phyloP scores from a whole-genome alignment of 2,329 filamentous ascomycete species.

The Aquanectria penicillioides region DNA sequence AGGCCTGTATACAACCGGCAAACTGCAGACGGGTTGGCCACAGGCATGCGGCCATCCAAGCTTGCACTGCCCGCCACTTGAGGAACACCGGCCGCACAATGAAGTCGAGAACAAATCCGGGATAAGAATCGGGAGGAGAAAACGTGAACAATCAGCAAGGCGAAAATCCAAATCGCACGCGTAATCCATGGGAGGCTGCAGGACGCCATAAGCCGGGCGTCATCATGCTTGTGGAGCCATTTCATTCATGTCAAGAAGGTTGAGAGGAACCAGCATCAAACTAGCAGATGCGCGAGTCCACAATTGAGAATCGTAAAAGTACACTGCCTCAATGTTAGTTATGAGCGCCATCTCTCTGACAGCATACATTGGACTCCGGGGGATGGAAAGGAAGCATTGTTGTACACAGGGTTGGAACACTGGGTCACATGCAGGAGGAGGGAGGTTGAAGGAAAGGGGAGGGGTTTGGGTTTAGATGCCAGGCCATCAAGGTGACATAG shows the following conservation, averaged over 20 bases:
- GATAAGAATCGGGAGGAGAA: neutral
- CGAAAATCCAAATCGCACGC: neutral
- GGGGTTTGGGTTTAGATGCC: neutral
- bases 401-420: neutral
- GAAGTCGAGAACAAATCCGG: neutral
- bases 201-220: neutral
- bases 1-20: neutral
- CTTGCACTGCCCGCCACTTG: too few relatives aligned
- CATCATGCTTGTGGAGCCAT: neutral
- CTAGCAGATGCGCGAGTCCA: neutral
- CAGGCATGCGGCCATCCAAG: neutral
- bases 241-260: neutral
- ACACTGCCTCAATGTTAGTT: too few relatives aligned
- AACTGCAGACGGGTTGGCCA: slow-evolving; percentile 6
- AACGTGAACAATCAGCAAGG: neutral
- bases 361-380: too few relatives aligned
- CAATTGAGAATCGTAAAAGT: too few relatives aligned
- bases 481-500: neutral
- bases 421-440: neutral
- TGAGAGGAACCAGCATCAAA: neutral
- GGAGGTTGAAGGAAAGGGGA: too few relatives aligned
- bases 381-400: too few relatives aligned
- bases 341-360: too few relatives aligned
- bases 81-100: neutral
- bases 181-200: neutral